Percentiles rank a stretch among this genome's conserved stretches.
These are phyloP conservation scores for Hysterangium stoloniferum DNA, from an alignment of 768 basidiomycete genomes.

Conservation along the genomic window DNA sequence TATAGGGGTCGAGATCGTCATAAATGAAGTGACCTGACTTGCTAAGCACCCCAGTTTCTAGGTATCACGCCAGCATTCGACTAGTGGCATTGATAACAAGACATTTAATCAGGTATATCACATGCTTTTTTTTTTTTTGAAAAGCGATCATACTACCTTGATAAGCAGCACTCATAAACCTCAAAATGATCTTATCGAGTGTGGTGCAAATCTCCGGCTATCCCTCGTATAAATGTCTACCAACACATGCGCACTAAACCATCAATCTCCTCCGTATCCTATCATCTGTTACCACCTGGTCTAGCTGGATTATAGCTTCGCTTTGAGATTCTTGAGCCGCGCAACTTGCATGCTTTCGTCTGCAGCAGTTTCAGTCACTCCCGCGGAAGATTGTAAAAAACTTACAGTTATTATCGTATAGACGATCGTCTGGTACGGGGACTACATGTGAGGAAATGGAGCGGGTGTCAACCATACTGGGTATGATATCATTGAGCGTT, in stretches of 20 bases:
- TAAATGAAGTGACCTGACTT: too few relatives aligned
- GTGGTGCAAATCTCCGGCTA: too few relatives aligned
- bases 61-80: too few relatives aligned
- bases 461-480: slow-evolving; percentile 84
- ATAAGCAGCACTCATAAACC: too few relatives aligned
- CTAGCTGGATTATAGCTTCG: slow-evolving; percentile 28
- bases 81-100: too few relatives aligned
- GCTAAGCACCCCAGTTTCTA: too few relatives aligned
- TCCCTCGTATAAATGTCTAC: too few relatives aligned
- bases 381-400: slow-evolving; percentile 10
- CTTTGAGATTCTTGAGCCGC: slow-evolving; percentile 30
- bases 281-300: not conserved
- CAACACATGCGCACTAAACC: not conserved
- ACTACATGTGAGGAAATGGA: slow-evolving; percentile 60
- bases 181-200: too few relatives aligned
- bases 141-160: too few relatives aligned
- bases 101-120: too few relatives aligned
- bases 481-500: slow-evolving; percentile 69
- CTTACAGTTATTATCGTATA: slow-evolving; percentile 81
- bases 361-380: not conserved
- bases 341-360: slow-evolving; percentile 31
- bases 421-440: slow-evolving; percentile 59
- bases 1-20: too few relatives aligned
- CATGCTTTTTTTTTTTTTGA: too few relatives aligned
- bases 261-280: not conserved